Base-by-base conservation (phyloP, 1,139 yeast genomes). In the Saccharomyces hybrid region DNA sequence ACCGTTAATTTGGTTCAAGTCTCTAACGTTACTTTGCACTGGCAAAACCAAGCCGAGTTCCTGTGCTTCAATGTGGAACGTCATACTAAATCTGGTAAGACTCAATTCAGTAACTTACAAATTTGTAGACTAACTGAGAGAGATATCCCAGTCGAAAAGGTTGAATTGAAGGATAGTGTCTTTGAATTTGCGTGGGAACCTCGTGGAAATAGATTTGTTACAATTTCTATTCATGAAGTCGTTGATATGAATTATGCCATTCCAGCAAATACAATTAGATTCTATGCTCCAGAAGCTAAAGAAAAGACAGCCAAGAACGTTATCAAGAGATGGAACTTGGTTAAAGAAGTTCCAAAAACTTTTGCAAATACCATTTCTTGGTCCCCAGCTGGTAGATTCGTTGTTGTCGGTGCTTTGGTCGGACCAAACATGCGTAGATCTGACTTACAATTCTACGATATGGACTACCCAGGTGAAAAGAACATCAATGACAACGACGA, bases 101-200 rank as follows among this genome's bases (percentile, higher is more conserved):
- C 96, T 24, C 74, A 86, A 55, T 91, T 88, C 79, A 85, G 97
- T 59, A 90, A 90, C 71, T 80, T 95, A 73, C 99, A 95, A 74
- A 87, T 95, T 68, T 90, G 93, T 81, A 86, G 88, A 69, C 74
- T 89, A 57, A 78, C 79, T 57, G 99, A 91, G 73, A 88, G 84
- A 75, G 96, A 88, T 67, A 82, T 91, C 62, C 99, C 99, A 21
- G 96, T 91, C 60, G 98, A 91, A 71, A 93, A 89, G 65, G 78
- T 93, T 63, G 99, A 95, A 74, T 79, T 91, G 68, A 89, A 89
- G 74, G 97, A 95, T 61, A 86, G 88, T 57, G 91, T 90, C 52
- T 75, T 87, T 58, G 86, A 86, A 71, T 88, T 95, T 73, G 91
- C 90, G 55, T 95, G 98, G 98, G 99, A 95, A 75, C 97, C 99